These are phyloP conservation scores for Patellifolia procumbens DNA, from an alignment of 179 eudicot species.

Conservation along the genomic window DNA sequence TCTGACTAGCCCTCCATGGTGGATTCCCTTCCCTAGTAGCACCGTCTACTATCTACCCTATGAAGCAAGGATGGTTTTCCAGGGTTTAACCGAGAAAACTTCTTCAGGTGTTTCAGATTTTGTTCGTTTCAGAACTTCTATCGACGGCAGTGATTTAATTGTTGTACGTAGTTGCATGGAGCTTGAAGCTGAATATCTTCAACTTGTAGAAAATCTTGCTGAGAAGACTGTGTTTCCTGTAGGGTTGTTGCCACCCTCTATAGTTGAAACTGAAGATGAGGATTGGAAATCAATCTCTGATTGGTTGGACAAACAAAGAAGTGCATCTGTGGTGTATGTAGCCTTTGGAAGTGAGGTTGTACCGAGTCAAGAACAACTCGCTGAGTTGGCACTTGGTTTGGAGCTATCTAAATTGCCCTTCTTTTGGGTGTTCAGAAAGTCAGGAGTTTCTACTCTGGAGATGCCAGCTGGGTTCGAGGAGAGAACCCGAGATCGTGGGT, in stretches of 20 bases:
- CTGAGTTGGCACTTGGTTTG: too few relatives aligned
- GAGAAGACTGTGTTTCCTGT: slow-evolving; percentile 36
- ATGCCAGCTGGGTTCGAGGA: neutral
- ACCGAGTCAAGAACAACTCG: too few relatives aligned
- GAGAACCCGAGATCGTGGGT: too few relatives aligned
- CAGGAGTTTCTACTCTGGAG: too few relatives aligned
- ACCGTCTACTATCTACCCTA: neutral
- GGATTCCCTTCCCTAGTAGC: neutral
- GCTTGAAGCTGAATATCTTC: slow-evolving; percentile 41
- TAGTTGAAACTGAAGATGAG: too few relatives aligned
- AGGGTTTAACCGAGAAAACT: neutral
- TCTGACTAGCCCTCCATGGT: slow-evolving; percentile 20
- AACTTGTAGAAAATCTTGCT: slow-evolving; percentile 34
- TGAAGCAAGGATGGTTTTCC: neutral
- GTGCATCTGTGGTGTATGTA: too few relatives aligned
- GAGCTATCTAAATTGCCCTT: too few relatives aligned
- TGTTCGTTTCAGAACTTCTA: neutral
- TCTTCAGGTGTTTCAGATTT: slow-evolving; percentile 1
- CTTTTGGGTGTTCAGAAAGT: too few relatives aligned
- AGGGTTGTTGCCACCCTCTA: slow-evolving; percentile 28
- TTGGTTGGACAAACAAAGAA: too few relatives aligned
- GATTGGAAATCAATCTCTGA: too few relatives aligned
- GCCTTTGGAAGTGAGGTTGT: too few relatives aligned
- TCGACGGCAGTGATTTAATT: neutral
- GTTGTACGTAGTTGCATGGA: slow-evolving; percentile 37